Conservation (phyloP, 768 basidiomycete genomes). For the Boletellus emodensis region DNA sequence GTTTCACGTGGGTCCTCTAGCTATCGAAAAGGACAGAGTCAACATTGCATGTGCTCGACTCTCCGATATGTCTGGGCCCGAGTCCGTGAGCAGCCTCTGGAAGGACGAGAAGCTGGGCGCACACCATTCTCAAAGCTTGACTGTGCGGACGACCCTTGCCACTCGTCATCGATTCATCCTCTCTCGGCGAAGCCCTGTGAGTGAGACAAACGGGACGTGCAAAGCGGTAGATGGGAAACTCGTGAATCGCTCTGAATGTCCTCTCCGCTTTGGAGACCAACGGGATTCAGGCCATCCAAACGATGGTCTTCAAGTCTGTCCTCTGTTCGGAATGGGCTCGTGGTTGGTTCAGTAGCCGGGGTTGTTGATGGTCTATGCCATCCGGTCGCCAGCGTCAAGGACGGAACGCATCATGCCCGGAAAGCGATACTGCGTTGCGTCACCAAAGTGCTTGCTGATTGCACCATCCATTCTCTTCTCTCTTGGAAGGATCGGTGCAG, state of each 20-base stretch:
- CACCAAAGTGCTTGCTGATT: constrained; percentile 17
- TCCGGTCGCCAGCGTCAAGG: constrained; percentile 34
- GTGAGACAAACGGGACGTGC: constrained; percentile 47
- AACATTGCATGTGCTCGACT: too few relatives aligned
- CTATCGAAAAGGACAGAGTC: too few relatives aligned
- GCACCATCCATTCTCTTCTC: too few relatives aligned
- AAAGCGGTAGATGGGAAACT: constrained; percentile 22
- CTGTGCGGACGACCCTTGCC: constrained; percentile 49
- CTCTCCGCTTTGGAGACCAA: constrained; percentile 12
- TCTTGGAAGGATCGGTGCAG: too few relatives aligned
- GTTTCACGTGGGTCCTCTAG: too few relatives aligned
- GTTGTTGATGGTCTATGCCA: constrained; percentile 38
- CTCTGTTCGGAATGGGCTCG: constrained; percentile 51
- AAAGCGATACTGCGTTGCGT: constrained; percentile 33
- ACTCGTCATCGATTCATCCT: constrained; percentile 38
- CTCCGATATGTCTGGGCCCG: constrained; percentile 45
- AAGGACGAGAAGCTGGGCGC: constrained; percentile 57
- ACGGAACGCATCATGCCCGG: constrained; percentile 43
- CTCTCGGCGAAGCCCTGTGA: constrained; percentile 48
- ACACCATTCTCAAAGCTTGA: constrained; percentile 37
- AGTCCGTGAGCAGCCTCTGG: constrained; percentile 53
- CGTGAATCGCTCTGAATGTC: too few relatives aligned
- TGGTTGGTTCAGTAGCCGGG: constrained; percentile 34
- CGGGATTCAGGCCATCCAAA: constrained; percentile 45
- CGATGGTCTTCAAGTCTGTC: constrained; percentile 47